Percentiles rank a stretch among this genome's conserved stretches.
phyloP scores from a whole-genome alignment of 768 basidiomycete species.

The Pisolithus tinctorius region DNA sequence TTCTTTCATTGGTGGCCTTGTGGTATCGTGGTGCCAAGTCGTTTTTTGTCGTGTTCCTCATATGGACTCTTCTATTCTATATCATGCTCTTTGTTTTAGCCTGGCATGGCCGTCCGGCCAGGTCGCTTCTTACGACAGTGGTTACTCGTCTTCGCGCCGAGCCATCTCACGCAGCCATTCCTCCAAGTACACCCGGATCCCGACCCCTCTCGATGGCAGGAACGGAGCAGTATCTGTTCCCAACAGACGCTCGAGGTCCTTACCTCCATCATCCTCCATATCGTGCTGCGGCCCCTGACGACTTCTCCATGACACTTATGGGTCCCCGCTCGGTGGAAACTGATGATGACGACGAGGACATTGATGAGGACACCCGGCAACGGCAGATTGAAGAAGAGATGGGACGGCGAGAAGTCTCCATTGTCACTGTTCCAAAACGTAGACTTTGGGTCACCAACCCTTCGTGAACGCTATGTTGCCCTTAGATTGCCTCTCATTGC shows the following conservation, averaged over 20 bases:
- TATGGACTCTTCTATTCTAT: conserved; percentile 58
- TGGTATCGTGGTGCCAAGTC: conserved; percentile 50
- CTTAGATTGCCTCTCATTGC: not conserved
- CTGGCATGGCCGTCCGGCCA: conserved; percentile 50
- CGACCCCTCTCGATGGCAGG: conserved; percentile 35
- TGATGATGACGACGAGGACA: conserved; percentile 60
- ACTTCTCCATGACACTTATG: conserved; percentile 30
- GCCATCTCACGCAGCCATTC: conserved; percentile 22
- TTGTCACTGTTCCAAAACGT: conserved; percentile 69
- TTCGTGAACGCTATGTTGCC: conserved; percentile 21
- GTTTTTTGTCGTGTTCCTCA: conserved; percentile 58
- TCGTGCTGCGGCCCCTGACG: conserved; percentile 41
- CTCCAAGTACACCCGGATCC: conserved; percentile 31
- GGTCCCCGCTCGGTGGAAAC: conserved; percentile 47
- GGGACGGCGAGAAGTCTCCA: conserved; percentile 75
- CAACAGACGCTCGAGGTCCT: conserved; percentile 44
- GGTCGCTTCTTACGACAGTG: conserved; percentile 50
- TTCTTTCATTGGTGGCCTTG: conserved; percentile 51
- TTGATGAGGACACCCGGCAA: conserved; percentile 70
- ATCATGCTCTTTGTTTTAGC: conserved; percentile 43
- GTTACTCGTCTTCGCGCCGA: conserved; percentile 37
- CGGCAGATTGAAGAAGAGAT: conserved; percentile 77
- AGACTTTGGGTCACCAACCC: conserved; percentile 72
- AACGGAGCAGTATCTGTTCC: conserved; percentile 39
- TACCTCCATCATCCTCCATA: conserved; percentile 65